phyloP scores from a whole-genome alignment of 1,284 basidiomycete genomes.

The Farysia itapuensis region DNA sequence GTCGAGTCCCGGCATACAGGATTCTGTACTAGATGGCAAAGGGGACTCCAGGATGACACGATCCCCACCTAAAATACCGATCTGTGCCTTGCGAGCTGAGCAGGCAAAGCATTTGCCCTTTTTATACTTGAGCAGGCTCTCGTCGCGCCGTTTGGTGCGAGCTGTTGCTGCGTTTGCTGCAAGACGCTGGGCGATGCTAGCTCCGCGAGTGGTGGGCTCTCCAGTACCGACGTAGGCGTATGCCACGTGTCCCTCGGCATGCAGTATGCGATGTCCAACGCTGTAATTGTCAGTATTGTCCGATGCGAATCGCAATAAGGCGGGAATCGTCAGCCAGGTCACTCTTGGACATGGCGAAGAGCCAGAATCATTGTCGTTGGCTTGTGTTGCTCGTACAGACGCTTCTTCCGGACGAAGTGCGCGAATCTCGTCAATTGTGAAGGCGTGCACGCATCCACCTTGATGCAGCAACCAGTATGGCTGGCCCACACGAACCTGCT shows the following conservation, averaged over 20 bases:
- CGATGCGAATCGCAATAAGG: slow-evolving; percentile 30
- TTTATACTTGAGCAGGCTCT: slow-evolving; percentile 14
- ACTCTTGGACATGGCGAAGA: slow-evolving; percentile 6
- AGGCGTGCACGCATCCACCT: slow-evolving; percentile 27
- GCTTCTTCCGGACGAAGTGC: slow-evolving; percentile 23
- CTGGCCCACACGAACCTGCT: slow-evolving; percentile 11
- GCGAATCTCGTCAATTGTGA: slow-evolving; percentile 24
- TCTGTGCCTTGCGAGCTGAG: slow-evolving; percentile 23
- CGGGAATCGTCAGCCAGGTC: slow-evolving; percentile 21
- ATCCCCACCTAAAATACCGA: slow-evolving; percentile 28
- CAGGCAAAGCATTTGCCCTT: slow-evolving; percentile 36
- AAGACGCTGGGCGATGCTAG: not conserved
- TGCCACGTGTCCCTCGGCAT: slow-evolving; percentile 4
- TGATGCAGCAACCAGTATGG: slow-evolving; percentile 38
- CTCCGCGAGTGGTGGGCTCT: not conserved
- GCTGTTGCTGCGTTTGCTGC: slow-evolving; percentile 7
- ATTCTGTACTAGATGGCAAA: not conserved
- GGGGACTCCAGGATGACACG: slow-evolving; percentile 9
- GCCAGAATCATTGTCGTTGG: not conserved
- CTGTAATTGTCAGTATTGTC: slow-evolving; percentile 20
- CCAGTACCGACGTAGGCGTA: not conserved
- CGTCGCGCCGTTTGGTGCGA: slow-evolving; percentile 12
- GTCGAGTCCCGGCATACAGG: slow-evolving; percentile 7
- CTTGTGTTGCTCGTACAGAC: not conserved
- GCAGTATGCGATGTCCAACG: slow-evolving; percentile 27